These are phyloP conservation scores for Clarireedia hainanense DNA, from an alignment of 2,329 filamentous ascomycete species.

Conservation along the genomic window DNA sequence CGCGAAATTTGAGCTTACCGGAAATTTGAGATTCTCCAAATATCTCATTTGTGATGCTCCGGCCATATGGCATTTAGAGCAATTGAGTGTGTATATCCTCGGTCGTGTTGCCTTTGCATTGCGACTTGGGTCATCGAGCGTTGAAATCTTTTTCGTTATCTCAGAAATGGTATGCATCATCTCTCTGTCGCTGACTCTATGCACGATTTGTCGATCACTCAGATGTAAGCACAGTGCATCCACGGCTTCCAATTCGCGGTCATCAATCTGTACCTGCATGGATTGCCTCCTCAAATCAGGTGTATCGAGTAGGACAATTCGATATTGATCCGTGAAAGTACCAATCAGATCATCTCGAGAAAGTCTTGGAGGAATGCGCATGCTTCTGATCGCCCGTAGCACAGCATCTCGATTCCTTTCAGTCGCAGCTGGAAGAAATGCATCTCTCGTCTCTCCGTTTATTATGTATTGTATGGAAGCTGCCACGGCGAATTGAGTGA, in stretches of 20 bases:
- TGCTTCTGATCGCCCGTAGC: conserved; percentile 30
- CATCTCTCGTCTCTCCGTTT: conserved; percentile 30
- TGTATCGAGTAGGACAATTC: conserved; percentile 33
- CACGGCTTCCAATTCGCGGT: conserved; percentile 32
- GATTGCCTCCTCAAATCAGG: conserved; percentile 26
- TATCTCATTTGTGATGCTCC: conserved; percentile 31
- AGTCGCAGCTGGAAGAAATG: conserved; percentile 30
- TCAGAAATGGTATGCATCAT: conserved; percentile 31
- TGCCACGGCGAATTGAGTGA: conserved; percentile 33
- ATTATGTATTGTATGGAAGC: conserved; percentile 33
- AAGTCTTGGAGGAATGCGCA: conserved; percentile 30
- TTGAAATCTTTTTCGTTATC: conserved; percentile 30
- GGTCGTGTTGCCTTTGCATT: conserved; percentile 26
- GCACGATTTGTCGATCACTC: conserved; percentile 30
- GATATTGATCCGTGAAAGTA: conserved; percentile 31
- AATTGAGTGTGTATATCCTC: conserved; percentile 32
- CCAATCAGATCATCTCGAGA: conserved; percentile 31
- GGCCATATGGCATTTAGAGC: conserved; percentile 30
- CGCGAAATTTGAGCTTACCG: conserved; percentile 20
- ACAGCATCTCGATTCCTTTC: conserved; percentile 32
- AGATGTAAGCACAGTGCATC: conserved; percentile 31
- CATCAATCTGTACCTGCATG: conserved; percentile 25
- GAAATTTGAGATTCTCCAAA: conserved; percentile 23
- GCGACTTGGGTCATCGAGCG: conserved; percentile 31
- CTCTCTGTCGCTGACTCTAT: conserved; percentile 35